These are phyloP conservation scores for Kalmusia sp. DNA, from an alignment of 2,329 filamentous ascomycete genomes.

Conservation along the genomic window DNA sequence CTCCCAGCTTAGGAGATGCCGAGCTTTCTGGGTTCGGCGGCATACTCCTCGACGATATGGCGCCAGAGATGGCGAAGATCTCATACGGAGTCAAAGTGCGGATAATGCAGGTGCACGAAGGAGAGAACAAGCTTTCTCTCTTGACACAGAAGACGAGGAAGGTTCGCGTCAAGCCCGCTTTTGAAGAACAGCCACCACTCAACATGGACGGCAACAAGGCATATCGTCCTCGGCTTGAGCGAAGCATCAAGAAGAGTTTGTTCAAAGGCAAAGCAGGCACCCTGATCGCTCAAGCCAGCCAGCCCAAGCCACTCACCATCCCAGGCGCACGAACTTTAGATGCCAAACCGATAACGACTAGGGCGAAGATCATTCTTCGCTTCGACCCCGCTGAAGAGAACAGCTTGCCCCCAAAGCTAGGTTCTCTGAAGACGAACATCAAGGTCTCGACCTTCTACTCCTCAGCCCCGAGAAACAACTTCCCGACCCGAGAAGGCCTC, in stretches of 20 bases:
- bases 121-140: slow-evolving; percentile 48
- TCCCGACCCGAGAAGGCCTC: slow-evolving; percentile 54
- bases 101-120: slow-evolving; percentile 49
- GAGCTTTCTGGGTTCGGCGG: slow-evolving; percentile 59
- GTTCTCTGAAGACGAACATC: slow-evolving; percentile 61
- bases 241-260: slow-evolving; percentile 65
- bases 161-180: slow-evolving; percentile 65
- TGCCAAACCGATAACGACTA: slow-evolving; percentile 57
- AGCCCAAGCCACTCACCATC: slow-evolving; percentile 64
- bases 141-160: slow-evolving; percentile 62
- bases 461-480: slow-evolving; percentile 56
- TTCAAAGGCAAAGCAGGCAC: slow-evolving; percentile 66
- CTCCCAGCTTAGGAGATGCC: slow-evolving; percentile 67
- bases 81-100: slow-evolving; percentile 62
- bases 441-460: slow-evolving; percentile 66
- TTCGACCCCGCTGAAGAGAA: slow-evolving; percentile 64
- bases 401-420: slow-evolving; percentile 60
- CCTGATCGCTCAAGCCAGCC: slow-evolving; percentile 62
- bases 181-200: slow-evolving; percentile 67
- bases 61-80: slow-evolving; percentile 68
- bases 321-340: slow-evolving; percentile 48
- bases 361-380: slow-evolving; percentile 63
- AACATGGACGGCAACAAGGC: slow-evolving; percentile 56
- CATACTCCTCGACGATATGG: slow-evolving; percentile 64
- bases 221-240: slow-evolving; percentile 65